A percentile compares a stretch with the other conserved stretches of the same genome.
Conservation (phyloP, 2,329 filamentous ascomycete species). For the Didymella keratinophila region DNA sequence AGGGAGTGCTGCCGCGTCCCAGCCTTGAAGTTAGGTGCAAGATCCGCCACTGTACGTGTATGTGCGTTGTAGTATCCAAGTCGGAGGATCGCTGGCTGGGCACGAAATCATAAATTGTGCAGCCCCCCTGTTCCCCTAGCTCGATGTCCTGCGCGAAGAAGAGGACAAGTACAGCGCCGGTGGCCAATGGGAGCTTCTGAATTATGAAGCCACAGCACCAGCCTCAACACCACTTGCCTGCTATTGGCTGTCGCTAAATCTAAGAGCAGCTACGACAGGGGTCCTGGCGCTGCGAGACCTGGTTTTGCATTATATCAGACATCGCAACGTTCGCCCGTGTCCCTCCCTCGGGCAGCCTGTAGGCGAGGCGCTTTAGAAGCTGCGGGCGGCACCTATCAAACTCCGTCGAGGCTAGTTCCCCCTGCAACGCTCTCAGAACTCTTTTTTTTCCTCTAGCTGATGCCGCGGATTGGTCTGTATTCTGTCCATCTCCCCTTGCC, state of each 20-base stretch:
- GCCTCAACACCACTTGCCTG: too few relatives aligned
- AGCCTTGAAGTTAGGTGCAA: too few relatives aligned
- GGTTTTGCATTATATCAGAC: slow-evolving; percentile 35
- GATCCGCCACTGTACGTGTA: slow-evolving; percentile 33
- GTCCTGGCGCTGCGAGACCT: slow-evolving; percentile 24
- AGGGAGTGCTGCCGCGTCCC: too few relatives aligned
- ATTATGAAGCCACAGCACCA: too few relatives aligned
- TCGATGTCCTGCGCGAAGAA: slow-evolving; percentile 40
- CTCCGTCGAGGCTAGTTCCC: too few relatives aligned
- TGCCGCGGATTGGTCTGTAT: too few relatives aligned
- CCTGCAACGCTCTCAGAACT: too few relatives aligned
- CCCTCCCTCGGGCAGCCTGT: slow-evolving; percentile 12
- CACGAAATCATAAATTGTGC: slow-evolving; percentile 41
- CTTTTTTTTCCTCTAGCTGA: too few relatives aligned
- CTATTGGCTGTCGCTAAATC: too few relatives aligned
- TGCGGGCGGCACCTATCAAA: slow-evolving; percentile 4
- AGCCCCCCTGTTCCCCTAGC: slow-evolving; percentile 32
- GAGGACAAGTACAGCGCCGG: slow-evolving; percentile 26
- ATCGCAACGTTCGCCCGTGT: slow-evolving; percentile 24
- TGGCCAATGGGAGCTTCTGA: too few relatives aligned
- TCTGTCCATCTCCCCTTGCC: too few relatives aligned
- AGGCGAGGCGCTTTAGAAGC: slow-evolving; percentile 5
- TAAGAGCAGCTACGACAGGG: slow-evolving; percentile 12
- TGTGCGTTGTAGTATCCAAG: slow-evolving; percentile 39
- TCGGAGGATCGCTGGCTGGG: slow-evolving; percentile 36